Conservation (phyloP, 2,329 filamentous ascomycete genomes). For the Colletotrichum noveboracense region DNA sequence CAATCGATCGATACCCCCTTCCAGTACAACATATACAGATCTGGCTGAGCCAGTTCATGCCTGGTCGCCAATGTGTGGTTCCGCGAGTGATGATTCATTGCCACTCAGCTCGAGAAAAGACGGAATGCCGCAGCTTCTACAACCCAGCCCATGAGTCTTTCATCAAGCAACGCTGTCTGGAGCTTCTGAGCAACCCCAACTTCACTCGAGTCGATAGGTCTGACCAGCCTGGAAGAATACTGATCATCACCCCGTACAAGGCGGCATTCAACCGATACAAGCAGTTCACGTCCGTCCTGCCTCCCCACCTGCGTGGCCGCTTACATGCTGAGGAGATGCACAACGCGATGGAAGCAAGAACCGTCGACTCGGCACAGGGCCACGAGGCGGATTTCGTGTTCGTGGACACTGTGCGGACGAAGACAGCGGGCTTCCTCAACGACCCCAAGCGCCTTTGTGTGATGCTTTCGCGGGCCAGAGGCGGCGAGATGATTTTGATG, state of each 20-base stretch:
- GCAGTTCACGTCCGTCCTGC: background rate
- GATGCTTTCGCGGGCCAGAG: conserved; percentile 47
- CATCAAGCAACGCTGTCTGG: conserved; percentile 35
- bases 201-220: conserved; percentile 36
- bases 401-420: conserved; percentile 50
- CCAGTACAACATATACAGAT: conserved; percentile 31
- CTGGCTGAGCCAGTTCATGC: conserved; percentile 32
- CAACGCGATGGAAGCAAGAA: conserved; percentile 31
- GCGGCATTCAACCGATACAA: conserved; percentile 40
- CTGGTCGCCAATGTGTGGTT: conserved; percentile 26
- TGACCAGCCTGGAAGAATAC: conserved; percentile 37
- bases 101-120: conserved; percentile 29
- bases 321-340: background rate
- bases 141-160: conserved; percentile 43
- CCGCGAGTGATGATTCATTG: conserved; percentile 43
- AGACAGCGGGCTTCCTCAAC: conserved; percentile 44
- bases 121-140: conserved; percentile 40
- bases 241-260: conserved; percentile 51
- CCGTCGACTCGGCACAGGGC: conserved; percentile 50
- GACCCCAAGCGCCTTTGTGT: conserved; percentile 51
- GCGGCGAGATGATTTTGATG: conserved; percentile 53
- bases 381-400: conserved; percentile 54
- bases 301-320: background rate
- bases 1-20: conserved; percentile 27
- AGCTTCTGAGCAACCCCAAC: conserved; percentile 32